A percentile compares a stretch with the other conserved stretches of the same genome.
Conservation (phyloP, 176 grass and related monocot species). For the Avena sativa region DNA sequence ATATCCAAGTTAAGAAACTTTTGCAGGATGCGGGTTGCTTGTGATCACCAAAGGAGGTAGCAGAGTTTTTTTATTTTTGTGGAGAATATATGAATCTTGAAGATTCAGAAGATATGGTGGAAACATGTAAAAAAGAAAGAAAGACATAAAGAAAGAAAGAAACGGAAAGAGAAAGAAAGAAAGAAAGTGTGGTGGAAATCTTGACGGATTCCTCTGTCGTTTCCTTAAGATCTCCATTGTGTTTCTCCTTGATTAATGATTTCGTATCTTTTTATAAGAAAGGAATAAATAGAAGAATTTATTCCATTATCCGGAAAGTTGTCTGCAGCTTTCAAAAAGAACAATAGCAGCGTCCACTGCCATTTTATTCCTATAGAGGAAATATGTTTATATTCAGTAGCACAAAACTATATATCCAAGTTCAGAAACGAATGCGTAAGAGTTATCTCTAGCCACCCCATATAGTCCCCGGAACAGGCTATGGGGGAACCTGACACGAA, state of each 20-base stretch:
- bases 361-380: not conserved
- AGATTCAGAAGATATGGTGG: slow-evolving; percentile 19
- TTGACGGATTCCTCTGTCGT: not conserved
- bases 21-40: not conserved
- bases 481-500: too few species aligned
- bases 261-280: not conserved
- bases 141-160: too few species aligned
- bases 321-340: slow-evolving; percentile 6
- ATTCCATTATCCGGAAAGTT: not conserved
- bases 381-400: not conserved
- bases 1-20: not conserved
- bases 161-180: not conserved
- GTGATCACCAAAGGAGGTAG: not conserved
- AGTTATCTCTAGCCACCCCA: too few species aligned
- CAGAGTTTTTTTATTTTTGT: too few species aligned
- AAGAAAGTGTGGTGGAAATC: slow-evolving; percentile 9
- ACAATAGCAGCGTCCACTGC: not conserved
- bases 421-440: not conserved
- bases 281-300: not conserved
- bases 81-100: not conserved
- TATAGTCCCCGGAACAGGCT: too few species aligned
- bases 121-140: not conserved
- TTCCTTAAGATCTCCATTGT: not conserved
- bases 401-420: not conserved
- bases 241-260: not conserved